Evolutionary conservation across 345 rosid genomes (phyloP).

Genomic region (Stellera chamaejasme): DNA sequence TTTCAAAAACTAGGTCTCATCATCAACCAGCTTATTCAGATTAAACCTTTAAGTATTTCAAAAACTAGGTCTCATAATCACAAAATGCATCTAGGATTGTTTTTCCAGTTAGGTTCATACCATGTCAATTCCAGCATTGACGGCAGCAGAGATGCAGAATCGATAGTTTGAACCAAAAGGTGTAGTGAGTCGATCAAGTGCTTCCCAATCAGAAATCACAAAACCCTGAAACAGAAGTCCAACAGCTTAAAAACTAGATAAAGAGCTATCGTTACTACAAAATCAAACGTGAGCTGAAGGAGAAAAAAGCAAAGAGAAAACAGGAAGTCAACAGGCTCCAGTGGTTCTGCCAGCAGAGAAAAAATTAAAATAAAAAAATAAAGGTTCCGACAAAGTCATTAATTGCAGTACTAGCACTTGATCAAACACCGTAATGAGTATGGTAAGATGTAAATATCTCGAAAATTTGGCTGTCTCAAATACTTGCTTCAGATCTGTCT

Average conservation of each 20-base stretch:
- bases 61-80: no score
- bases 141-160: slow-evolving; percentile 39
- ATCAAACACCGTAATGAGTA: no score
- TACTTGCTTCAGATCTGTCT: no score
- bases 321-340: not conserved
- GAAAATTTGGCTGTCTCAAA: no score
- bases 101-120: slow-evolving; percentile 20
- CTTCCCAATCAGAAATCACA: slow-evolving; percentile 87
- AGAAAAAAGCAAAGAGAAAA: not conserved
- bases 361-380: not conserved
- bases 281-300: no score
- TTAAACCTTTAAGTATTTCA: no score
- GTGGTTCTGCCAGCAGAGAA: not conserved
- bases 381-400: no score
- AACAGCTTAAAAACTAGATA: not conserved
- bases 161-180: slow-evolving; percentile 70
- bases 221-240: slow-evolving; percentile 51
- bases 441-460: no score
- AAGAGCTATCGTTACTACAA: no score
- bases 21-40: no score
- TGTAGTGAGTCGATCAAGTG: slow-evolving; percentile 49
- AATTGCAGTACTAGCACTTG: no score
- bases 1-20: no score
- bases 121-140: slow-evolving; percentile 95
- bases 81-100: not conserved